Conservation (phyloP, 257 asterid species). For the Jacaranda copaia region DNA sequence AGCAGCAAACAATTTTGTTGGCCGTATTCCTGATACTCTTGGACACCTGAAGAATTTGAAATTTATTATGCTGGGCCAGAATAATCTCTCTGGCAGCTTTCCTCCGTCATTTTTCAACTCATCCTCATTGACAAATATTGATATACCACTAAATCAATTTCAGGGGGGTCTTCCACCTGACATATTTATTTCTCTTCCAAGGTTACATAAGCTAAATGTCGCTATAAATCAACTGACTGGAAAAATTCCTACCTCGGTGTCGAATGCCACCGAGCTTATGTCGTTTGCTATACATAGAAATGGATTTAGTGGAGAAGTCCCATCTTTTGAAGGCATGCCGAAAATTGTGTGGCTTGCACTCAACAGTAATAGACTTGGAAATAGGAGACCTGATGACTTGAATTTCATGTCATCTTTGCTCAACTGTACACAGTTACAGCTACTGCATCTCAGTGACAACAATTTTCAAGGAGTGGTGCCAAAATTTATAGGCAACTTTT, state of each 20-base stretch:
- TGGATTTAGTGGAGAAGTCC: slow-evolving; percentile 30
- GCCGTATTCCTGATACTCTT: slow-evolving; percentile 31
- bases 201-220: background rate
- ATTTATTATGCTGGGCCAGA: background rate
- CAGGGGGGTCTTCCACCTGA: slow-evolving; percentile 16
- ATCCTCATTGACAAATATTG: slow-evolving; percentile 12
- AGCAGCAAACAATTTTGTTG: slow-evolving; percentile 10
- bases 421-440: slow-evolving; percentile 8
- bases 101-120: slow-evolving; percentile 34
- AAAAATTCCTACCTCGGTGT: slow-evolving; percentile 10
- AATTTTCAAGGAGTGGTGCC: slow-evolving; percentile 29
- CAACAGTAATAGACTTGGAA: slow-evolving; percentile 21
- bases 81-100: slow-evolving; percentile 13
- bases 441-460: slow-evolving; percentile 6
- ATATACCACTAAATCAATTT: background rate
- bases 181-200: slow-evolving; percentile 16
- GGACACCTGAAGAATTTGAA: slow-evolving; percentile 11
- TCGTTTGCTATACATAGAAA: background rate
- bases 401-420: slow-evolving; percentile 28
- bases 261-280: slow-evolving; percentile 1
- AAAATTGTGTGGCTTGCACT: slow-evolving; percentile 22
- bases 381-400: slow-evolving; percentile 20
- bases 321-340: slow-evolving; percentile 16
- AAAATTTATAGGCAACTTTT: slow-evolving; percentile 28
- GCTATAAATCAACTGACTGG: background rate